Evolutionary conservation across 768 basidiomycete species (phyloP).

Genomic region (Xerocomellus intermedius): DNA sequence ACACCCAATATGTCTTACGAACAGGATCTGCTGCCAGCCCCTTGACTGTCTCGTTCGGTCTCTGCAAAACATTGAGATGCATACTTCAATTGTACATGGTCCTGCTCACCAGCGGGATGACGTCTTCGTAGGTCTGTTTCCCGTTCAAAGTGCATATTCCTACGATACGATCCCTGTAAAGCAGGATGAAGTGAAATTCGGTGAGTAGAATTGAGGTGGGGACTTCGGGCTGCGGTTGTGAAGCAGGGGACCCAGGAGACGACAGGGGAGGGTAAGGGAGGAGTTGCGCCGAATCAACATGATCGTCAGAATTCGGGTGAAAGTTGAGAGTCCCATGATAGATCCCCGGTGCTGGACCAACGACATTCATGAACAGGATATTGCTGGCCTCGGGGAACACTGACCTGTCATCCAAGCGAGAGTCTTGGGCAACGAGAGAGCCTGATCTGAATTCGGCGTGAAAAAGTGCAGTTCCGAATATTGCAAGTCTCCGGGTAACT

Average conservation of each 20-base stretch:
- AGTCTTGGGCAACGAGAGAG: constrained; percentile 63
- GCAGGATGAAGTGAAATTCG: constrained; percentile 87
- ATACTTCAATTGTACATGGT: neutral
- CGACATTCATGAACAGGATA: neutral
- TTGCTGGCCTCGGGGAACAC: constrained; percentile 12
- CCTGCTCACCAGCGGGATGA: constrained; percentile 67
- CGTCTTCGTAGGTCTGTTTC: constrained; percentile 78
- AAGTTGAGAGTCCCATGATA: constrained; percentile 82
- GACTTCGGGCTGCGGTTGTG: constrained; percentile 33
- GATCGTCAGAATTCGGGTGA: constrained; percentile 64
- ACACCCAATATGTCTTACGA: constrained; percentile 91
- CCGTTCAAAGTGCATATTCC: constrained; percentile 82
- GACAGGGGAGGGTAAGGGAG: constrained; percentile 66
- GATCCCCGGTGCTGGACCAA: constrained; percentile 69
- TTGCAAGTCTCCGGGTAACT: constrained; percentile 77
- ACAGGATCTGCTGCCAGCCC: constrained; percentile 84
- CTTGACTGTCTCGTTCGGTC: constrained; percentile 67
- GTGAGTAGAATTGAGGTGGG: constrained; percentile 83
- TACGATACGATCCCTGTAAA: constrained; percentile 76
- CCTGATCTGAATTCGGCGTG: constrained; percentile 67
- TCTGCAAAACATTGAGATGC: constrained; percentile 43
- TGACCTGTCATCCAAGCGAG: constrained; percentile 93
- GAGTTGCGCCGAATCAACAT: constrained; percentile 75
- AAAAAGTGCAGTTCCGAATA: constrained; percentile 82
- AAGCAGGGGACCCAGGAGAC: constrained; percentile 24